A percentile compares a stretch with the other conserved stretches of the same genome.
Conservation (phyloP, 1,284 basidiomycete species). For the Leccinum insolens region DNA sequence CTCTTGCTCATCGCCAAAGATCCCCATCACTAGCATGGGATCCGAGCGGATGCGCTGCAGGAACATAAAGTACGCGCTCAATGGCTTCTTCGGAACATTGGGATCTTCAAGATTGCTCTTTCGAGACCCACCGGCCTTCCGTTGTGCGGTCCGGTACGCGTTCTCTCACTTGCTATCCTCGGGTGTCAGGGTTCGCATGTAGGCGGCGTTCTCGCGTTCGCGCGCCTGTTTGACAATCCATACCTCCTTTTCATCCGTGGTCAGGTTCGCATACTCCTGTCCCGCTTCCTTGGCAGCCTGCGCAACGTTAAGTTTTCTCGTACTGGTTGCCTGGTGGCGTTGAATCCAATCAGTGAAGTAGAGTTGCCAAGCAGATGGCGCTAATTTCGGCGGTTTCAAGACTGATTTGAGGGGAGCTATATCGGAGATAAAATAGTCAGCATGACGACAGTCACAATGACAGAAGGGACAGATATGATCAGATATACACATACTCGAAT, state of each 20-base stretch:
- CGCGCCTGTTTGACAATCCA: conserved; percentile 73
- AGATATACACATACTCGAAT: conserved; percentile 34
- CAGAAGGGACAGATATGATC: conserved; percentile 19
- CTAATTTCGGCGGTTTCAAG: conserved; percentile 43
- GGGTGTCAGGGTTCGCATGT: conserved; percentile 90
- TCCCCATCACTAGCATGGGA: conserved; percentile 68
- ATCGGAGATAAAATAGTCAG: conserved; percentile 29
- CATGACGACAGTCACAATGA: conserved; percentile 11
- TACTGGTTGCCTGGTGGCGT: conserved; percentile 79
- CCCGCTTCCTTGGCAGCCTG: conserved; percentile 96
- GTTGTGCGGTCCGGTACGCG: conserved; percentile 86
- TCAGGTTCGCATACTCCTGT: conserved; percentile 83
- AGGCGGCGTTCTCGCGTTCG: conserved; percentile 81
- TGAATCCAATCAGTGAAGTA: conserved; percentile 97
- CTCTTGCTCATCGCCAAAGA: conserved; percentile 93
- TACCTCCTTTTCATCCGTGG: conserved; percentile 82
- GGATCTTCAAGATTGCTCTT: conserved; percentile 97
- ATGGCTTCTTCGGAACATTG: conserved; percentile 95
- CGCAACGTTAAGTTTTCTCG: conserved; percentile 90
- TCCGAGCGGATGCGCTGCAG: conserved; percentile 85
- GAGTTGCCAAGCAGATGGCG: conserved; percentile 95
- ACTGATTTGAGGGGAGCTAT: conserved; percentile 63
- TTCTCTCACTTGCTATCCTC: conserved; percentile 97
- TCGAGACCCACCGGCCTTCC: conserved; percentile 91
- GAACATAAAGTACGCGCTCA: conserved; percentile 96